Evolutionary conservation across 176 grass and related monocot genomes (phyloP).

Genomic region (Oryza glaberrima): DNA sequence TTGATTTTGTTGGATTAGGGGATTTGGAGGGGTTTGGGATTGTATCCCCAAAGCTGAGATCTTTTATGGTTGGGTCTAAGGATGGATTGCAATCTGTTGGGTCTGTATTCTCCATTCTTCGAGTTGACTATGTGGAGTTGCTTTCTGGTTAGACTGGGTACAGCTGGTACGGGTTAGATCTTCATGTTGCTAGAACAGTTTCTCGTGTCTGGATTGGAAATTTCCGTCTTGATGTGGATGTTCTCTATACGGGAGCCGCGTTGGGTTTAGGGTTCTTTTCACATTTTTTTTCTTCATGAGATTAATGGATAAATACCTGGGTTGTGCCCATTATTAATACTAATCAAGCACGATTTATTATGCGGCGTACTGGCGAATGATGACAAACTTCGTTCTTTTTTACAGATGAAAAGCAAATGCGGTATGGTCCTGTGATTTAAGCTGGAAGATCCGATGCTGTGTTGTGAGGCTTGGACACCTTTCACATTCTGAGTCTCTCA

Average conservation of each 20-base stretch:
- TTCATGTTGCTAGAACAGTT: neutral
- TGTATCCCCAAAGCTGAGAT: neutral
- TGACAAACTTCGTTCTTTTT: slow-evolving; percentile 1
- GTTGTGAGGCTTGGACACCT: neutral
- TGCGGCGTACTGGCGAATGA: too few species aligned
- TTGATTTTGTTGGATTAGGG: neutral
- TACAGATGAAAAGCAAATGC: slow-evolving; percentile 12
- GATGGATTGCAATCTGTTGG: neutral
- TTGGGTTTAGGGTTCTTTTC: neutral
- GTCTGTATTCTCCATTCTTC: neutral
- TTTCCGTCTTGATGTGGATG: neutral
- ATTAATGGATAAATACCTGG: neutral
- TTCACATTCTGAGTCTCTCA: slow-evolving; percentile 14
- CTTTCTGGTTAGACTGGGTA: neutral
- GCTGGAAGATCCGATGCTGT: neutral
- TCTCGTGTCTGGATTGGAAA: neutral
- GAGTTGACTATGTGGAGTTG: neutral
- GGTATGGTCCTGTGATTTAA: slow-evolving; percentile 18
- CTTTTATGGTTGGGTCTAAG: neutral
- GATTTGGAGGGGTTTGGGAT: neutral
- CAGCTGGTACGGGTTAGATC: neutral
- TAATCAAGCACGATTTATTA: too few species aligned
- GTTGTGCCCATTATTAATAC: neutral
- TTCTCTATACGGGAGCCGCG: neutral
- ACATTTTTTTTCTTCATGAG: neutral